These are phyloP conservation scores for Reticulascus tulasneorum DNA, from an alignment of 2,329 filamentous ascomycete species.

Conservation along the genomic window DNA sequence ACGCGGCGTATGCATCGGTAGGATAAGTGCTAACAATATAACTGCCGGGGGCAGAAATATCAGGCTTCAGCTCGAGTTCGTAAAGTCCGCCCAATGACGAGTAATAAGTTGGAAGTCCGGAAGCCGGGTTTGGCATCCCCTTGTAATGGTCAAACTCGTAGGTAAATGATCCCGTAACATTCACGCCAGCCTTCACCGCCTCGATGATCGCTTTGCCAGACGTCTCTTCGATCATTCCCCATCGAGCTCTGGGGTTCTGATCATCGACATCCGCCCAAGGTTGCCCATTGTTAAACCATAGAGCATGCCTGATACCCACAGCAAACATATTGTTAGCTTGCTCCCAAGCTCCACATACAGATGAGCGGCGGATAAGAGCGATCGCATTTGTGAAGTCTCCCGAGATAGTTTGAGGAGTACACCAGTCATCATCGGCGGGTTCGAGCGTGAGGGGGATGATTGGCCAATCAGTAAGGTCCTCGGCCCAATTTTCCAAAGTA, in stretches of 20 bases:
- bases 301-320: no score
- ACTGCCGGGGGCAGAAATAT: conserved; percentile 33
- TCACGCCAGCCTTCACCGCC: not conserved
- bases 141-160: conserved; percentile 16
- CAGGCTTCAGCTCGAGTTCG: conserved; percentile 33
- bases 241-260: no score
- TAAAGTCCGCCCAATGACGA: conserved; percentile 36
- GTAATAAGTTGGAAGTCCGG: conserved; percentile 28
- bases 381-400: conserved; percentile 35
- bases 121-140: conserved; percentile 17
- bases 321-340: no score
- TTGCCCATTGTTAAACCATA: no score
- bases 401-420: conserved; percentile 31
- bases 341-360: no score
- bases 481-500: conserved; percentile 9
- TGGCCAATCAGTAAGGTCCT: conserved; percentile 16
- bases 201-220: not conserved
- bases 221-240: not conserved
- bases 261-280: no score
- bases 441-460: conserved; percentile 21
- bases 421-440: conserved; percentile 27
- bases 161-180: no score
- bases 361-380: conserved; percentile 36
- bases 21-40: conserved; percentile 38
- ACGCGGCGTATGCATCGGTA: conserved; percentile 28